Evolutionary conservation across 805 yeast genomes (phyloP).

Genomic region (Cyberlindnera petersonii): DNA sequence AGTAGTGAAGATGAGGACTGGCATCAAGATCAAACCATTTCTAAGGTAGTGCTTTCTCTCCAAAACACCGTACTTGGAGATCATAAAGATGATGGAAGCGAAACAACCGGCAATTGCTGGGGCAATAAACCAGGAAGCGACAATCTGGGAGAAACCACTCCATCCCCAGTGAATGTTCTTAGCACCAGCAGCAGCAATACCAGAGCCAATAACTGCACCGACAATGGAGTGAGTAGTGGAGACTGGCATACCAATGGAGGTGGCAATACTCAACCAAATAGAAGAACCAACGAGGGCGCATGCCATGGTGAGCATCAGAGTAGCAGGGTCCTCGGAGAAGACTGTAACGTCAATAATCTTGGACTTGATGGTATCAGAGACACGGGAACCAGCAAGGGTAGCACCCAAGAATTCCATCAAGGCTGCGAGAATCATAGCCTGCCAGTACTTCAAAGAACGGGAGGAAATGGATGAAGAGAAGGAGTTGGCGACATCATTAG

Average conservation of each 20-base stretch:
- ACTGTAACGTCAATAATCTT: conserved; percentile 52
- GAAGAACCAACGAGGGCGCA: conserved; percentile 75
- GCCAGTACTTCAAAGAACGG: conserved; percentile 64
- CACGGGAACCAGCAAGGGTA: conserved; percentile 67
- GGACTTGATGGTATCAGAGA: conserved; percentile 66
- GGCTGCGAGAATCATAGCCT: conserved; percentile 70
- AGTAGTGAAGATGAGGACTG: conserved; percentile 55
- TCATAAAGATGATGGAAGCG: conserved; percentile 53
- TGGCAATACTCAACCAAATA: conserved; percentile 64
- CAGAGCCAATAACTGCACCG: conserved; percentile 72
- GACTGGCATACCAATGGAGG: conserved; percentile 68
- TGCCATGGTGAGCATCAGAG: conserved; percentile 70
- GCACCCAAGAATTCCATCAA: conserved; percentile 75
- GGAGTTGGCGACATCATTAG: conserved; percentile 79
- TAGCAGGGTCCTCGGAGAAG: conserved; percentile 57
- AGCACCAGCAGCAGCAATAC: conserved; percentile 69
- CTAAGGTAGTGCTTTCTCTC: conserved; percentile 53
- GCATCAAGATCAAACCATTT: conserved; percentile 56
- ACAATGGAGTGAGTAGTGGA: conserved; percentile 78
- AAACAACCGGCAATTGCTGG: conserved; percentile 65
- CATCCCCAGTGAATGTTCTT: conserved; percentile 68
- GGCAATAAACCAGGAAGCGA: conserved; percentile 80
- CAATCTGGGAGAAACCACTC: conserved; percentile 66
- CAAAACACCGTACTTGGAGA: conserved; percentile 57
- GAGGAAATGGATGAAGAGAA: conserved; percentile 75